Conservation (phyloP, 2,329 filamentous ascomycete species). For the Penicillium concentricum region DNA sequence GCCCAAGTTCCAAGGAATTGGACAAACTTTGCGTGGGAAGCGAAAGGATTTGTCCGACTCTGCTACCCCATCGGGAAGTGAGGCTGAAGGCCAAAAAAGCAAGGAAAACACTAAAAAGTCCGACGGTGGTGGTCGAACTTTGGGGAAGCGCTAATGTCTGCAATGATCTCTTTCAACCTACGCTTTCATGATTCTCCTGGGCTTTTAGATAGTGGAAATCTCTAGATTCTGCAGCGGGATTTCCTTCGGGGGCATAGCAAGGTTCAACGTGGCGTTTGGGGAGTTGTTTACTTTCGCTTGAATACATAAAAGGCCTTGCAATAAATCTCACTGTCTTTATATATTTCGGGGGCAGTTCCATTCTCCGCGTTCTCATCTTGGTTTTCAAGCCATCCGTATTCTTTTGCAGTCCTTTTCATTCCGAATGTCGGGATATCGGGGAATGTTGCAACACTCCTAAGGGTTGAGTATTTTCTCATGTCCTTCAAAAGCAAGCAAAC, state of each 20-base stretch:
- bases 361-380: neutral
- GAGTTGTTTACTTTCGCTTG: slow-evolving; percentile 3
- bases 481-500: neutral
- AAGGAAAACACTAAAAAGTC: slow-evolving; percentile 16
- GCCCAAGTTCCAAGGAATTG: slow-evolving; percentile 79
- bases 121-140: slow-evolving; percentile 19
- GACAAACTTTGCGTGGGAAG: slow-evolving; percentile 76
- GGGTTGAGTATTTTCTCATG: neutral
- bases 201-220: slow-evolving; percentile 9
- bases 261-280: slow-evolving; percentile 26
- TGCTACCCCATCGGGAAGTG: slow-evolving; percentile 39
- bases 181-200: slow-evolving; percentile 10
- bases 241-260: slow-evolving; percentile 26
- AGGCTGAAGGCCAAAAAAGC: slow-evolving; percentile 28
- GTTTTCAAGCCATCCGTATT: neutral
- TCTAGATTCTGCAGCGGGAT: slow-evolving; percentile 10
- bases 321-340: neutral
- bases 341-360: neutral
- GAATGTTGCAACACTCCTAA: neutral
- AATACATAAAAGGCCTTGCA: slow-evolving; percentile 1
- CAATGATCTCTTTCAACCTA: slow-evolving; percentile 1
- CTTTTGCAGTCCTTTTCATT: neutral
- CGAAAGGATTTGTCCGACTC: slow-evolving; percentile 56
- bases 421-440: neutral
- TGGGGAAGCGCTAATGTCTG: slow-evolving; percentile 20